Conservation (phyloP, 2,329 filamentous ascomycete species). For the Conoideocrella luteorostrata region DNA sequence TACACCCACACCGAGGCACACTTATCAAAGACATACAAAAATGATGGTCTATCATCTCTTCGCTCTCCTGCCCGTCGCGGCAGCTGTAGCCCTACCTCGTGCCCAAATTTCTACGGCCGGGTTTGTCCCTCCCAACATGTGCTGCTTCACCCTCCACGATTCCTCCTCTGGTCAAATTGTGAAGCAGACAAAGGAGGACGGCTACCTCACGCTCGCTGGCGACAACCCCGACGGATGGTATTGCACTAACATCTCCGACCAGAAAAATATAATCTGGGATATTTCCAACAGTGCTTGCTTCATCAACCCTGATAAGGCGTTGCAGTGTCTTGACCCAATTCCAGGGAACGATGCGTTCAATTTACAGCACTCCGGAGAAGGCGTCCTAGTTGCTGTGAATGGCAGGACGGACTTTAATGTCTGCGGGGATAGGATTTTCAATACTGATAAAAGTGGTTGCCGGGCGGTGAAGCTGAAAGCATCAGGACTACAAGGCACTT, state of each 20-base stretch:
- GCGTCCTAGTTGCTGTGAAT: slow-evolving; percentile 19
- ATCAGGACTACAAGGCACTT: slow-evolving; percentile 20
- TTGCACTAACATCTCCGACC: slow-evolving; percentile 21
- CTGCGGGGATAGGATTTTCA: slow-evolving; percentile 21
- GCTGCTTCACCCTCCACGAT: slow-evolving; percentile 27
- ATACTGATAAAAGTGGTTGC: slow-evolving; percentile 16
- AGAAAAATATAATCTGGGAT: slow-evolving; percentile 21
- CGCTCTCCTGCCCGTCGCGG: slow-evolving; percentile 15
- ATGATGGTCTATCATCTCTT: slow-evolving; percentile 8
- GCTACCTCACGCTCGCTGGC: slow-evolving; percentile 21
- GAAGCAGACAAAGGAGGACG: slow-evolving; percentile 19
- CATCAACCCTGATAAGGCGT: slow-evolving; percentile 16
- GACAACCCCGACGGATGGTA: slow-evolving; percentile 21
- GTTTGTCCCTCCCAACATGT: slow-evolving; percentile 17
- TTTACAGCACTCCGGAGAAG: slow-evolving; percentile 15
- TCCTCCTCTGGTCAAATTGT: slow-evolving; percentile 16
- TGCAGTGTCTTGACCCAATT: slow-evolving; percentile 27
- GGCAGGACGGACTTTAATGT: slow-evolving; percentile 17
- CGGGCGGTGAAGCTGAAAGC: slow-evolving; percentile 19
- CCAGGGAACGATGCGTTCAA: slow-evolving; percentile 23
- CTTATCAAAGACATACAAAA: not conserved
- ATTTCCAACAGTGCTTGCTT: slow-evolving; percentile 26
- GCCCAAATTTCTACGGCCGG: slow-evolving; percentile 7
- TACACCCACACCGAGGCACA: not conserved
- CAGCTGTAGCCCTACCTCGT: slow-evolving; percentile 16